These are phyloP conservation scores for Halteria grandinella DNA, from an alignment of 73 alveolate species.

Conservation along the genomic window DNA sequence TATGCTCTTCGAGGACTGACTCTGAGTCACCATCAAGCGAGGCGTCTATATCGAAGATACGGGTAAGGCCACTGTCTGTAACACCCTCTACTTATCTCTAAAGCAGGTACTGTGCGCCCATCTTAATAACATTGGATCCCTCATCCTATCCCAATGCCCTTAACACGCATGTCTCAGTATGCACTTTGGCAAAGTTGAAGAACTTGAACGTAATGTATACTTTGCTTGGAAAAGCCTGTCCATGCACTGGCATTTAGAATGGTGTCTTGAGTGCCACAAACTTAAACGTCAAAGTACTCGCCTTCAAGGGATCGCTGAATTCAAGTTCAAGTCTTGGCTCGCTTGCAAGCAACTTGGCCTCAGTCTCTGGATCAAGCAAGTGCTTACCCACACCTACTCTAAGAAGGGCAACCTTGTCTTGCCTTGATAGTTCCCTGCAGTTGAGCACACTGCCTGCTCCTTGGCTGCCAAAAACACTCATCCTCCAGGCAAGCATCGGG, in stretches of 20 bases:
- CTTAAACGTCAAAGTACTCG: conserved; percentile 45
- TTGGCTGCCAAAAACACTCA: conserved; percentile 29
- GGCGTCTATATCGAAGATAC: conserved; percentile 54
- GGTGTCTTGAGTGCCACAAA: conserved; percentile 66
- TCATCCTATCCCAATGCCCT: too few species aligned
- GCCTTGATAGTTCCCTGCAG: conserved; percentile 47
- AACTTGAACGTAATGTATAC: conserved; percentile 56
- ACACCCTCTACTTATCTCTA: background rate
- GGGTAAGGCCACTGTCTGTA: background rate
- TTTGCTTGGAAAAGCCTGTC: conserved; percentile 24
- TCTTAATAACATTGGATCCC: background rate
- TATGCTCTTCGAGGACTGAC: conserved; percentile 45
- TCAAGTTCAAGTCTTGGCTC: conserved; percentile 65
- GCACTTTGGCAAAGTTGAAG: conserved; percentile 48
- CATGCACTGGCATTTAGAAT: background rate
- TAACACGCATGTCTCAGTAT: conserved; percentile 43
- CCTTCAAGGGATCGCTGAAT: conserved; percentile 42
- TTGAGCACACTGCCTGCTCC: conserved; percentile 40
- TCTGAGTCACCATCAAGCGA: too few species aligned
- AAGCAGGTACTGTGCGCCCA: too few species aligned
- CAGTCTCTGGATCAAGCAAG: conserved; percentile 55
- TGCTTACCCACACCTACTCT: conserved; percentile 44
- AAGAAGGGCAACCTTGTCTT: conserved; percentile 43
- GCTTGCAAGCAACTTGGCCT: conserved; percentile 33
- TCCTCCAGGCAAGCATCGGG: background rate